A percentile compares a stretch with the other conserved stretches of the same genome.
phyloP scores from a whole-genome alignment of 148 eudicot species.

The Mesembryanthemum crystallinum region DNA sequence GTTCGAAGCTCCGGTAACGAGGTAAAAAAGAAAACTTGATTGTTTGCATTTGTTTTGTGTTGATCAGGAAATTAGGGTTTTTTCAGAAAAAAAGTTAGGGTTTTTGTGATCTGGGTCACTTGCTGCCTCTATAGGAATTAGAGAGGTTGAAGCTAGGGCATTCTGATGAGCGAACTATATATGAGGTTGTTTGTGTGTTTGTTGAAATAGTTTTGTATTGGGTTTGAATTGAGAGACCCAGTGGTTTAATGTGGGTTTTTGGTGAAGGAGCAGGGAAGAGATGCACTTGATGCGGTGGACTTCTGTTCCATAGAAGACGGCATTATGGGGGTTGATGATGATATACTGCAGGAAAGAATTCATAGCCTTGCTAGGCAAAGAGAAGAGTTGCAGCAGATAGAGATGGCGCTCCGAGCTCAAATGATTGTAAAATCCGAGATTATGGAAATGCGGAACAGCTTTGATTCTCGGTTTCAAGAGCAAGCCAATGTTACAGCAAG shows the following conservation, averaged over 20 bases:
- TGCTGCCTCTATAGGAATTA: slow-evolving; percentile 42
- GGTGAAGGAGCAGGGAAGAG: slow-evolving; percentile 70
- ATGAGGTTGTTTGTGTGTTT: slow-evolving; percentile 60
- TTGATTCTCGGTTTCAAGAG: slow-evolving; percentile 66
- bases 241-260: slow-evolving; percentile 27
- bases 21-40: too few species aligned
- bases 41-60: slow-evolving; percentile 17
- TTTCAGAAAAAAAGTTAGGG: background rate
- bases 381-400: slow-evolving; percentile 75
- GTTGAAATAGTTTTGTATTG: background rate
- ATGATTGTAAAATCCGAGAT: slow-evolving; percentile 64
- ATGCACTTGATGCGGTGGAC: slow-evolving; percentile 54
- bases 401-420: slow-evolving; percentile 77
- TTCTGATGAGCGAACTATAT: slow-evolving; percentile 70
- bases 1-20: slow-evolving; percentile 50
- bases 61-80: slow-evolving; percentile 27
- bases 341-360: slow-evolving; percentile 59
- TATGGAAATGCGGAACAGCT: slow-evolving; percentile 50
- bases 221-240: background rate
- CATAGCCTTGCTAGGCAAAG: slow-evolving; percentile 54
- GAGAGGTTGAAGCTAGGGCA: slow-evolving; percentile 71
- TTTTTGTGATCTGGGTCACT: slow-evolving; percentile 18
- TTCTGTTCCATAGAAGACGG: slow-evolving; percentile 65
- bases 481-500: slow-evolving; percentile 47
- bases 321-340: slow-evolving; percentile 46